Evolutionary conservation across 345 rosid species (phyloP).

Genomic region (Hirschfeldia incana): DNA sequence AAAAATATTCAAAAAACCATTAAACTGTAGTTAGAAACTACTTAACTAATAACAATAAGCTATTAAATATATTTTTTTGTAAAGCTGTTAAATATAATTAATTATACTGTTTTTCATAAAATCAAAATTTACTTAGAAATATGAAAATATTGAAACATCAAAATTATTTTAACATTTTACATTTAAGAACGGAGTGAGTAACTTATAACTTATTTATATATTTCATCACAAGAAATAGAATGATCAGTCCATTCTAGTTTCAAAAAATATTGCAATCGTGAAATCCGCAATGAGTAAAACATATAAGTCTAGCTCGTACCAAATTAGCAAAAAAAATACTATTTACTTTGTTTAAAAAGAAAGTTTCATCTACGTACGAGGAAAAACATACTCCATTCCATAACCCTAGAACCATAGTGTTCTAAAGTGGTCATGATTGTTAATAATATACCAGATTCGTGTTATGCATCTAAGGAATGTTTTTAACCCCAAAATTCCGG

Average conservation of each 20-base stretch:
- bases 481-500: conserved; percentile 41
- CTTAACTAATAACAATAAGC: neutral
- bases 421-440: conserved; percentile 32
- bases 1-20: too few species aligned
- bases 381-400: conserved; percentile 33
- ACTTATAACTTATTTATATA: neutral
- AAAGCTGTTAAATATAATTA: too few species aligned
- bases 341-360: neutral
- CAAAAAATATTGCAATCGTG: neutral
- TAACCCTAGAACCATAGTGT: conserved; percentile 32
- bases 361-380: conserved; percentile 19
- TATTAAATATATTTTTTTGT: too few species aligned
- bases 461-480: conserved; percentile 38
- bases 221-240: neutral
- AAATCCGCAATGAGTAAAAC: neutral
- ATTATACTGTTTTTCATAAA: too few species aligned
- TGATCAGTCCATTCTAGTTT: neutral
- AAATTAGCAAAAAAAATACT: neutral
- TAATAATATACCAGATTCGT: conserved; percentile 36
- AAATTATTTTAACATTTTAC: neutral
- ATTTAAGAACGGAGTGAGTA: neutral
- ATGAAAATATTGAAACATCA: neutral
- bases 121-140: neutral
- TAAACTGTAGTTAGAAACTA: too few species aligned
- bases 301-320: neutral